A percentile compares a stretch with the other conserved stretches of the same genome.
phyloP scores from a whole-genome alignment of 257 asterid genomes.

The Gentiana dahurica region DNA sequence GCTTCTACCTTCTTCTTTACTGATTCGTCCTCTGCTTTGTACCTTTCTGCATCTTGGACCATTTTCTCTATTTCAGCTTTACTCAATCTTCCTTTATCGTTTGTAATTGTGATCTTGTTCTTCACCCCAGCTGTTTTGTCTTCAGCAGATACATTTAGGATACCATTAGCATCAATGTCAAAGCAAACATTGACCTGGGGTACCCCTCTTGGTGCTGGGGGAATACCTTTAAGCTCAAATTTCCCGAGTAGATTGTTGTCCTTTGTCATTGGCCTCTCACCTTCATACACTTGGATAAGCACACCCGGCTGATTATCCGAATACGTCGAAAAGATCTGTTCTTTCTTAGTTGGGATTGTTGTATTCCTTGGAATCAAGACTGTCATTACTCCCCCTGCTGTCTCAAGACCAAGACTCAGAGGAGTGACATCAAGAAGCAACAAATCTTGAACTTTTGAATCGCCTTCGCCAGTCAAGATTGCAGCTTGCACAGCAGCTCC shows the following conservation, averaged over 20 bases:
- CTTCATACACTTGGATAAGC: conserved; percentile 43
- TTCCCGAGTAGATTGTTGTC: conserved; percentile 51
- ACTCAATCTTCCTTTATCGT: conserved; percentile 21
- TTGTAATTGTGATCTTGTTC: conserved; percentile 25
- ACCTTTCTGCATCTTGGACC: conserved; percentile 45
- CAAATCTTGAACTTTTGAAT: conserved; percentile 41
- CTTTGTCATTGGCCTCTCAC: conserved; percentile 45
- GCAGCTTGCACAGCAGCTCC: conserved; percentile 61
- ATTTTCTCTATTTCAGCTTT: conserved; percentile 14
- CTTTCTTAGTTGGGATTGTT: conserved; percentile 47
- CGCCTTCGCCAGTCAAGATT: conserved; percentile 39
- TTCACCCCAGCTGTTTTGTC: conserved; percentile 14
- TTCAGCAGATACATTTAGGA: conserved; percentile 14
- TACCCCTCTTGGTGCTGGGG: conserved; percentile 26
- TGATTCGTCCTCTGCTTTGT: conserved; percentile 42
- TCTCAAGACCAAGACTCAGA: conserved; percentile 42
- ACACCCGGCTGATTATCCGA: conserved; percentile 47
- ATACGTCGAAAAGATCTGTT: conserved; percentile 42
- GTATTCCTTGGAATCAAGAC: conserved; percentile 48
- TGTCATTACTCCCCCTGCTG: conserved; percentile 56
- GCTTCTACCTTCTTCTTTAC: conserved; percentile 47
- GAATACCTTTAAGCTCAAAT: conserved; percentile 36
- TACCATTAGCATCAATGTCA: conserved; percentile 30
- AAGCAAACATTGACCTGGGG: conserved; percentile 25
- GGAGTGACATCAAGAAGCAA: conserved; percentile 45